Evolutionary conservation across 176 grass and related monocot species (phyloP).

Genomic region (Areca catechu): DNA sequence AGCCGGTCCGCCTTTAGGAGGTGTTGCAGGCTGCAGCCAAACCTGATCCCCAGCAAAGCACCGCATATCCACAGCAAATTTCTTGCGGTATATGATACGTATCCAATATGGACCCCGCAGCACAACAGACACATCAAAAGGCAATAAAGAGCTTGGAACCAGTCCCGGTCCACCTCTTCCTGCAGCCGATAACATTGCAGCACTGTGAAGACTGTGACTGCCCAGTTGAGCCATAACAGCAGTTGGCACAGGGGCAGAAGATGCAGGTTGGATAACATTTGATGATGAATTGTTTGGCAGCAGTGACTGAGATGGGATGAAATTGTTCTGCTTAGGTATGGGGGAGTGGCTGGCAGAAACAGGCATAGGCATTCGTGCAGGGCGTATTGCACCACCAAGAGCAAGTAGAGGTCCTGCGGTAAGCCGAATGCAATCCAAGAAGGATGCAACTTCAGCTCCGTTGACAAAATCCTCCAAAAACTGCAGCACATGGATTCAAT

Average conservation of each 20-base stretch:
- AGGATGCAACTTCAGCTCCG: conserved; percentile 97
- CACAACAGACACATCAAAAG: conserved; percentile 97
- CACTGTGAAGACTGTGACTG: conserved; percentile 59
- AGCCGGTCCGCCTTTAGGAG: conserved; percentile 87
- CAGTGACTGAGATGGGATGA: conserved; percentile 30
- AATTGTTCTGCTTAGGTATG: conserved; percentile 46
- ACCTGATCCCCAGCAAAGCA: conserved; percentile 99
- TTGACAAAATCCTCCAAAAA: conserved; percentile 99
- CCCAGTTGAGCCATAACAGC: conserved; percentile 48
- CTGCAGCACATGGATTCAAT: conserved; percentile 31
- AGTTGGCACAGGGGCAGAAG: conserved; percentile 25
- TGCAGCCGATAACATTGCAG: conserved; percentile 74
- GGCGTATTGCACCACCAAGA: conserved; percentile 95
- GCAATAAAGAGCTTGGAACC: conserved; percentile 94
- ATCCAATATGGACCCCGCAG: conserved; percentile 99
- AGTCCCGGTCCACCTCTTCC: conserved; percentile 85
- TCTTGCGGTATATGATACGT: conserved; percentile 98
- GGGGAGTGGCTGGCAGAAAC: conserved; percentile 55
- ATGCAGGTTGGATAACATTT: conserved; percentile 39
- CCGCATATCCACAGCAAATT: conserved; percentile 98
- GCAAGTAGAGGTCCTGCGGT: conserved; percentile 95
- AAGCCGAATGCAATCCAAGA: conserved; percentile 89
- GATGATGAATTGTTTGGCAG: conserved; percentile 52
- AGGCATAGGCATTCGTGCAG: conserved; percentile 85
- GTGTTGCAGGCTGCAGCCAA: conserved; percentile 95